Evolutionary conservation across 148 eudicot genomes (phyloP), one percentile per base, ranked within the genome.

Genomic region (Agrostemma githago): DNA sequence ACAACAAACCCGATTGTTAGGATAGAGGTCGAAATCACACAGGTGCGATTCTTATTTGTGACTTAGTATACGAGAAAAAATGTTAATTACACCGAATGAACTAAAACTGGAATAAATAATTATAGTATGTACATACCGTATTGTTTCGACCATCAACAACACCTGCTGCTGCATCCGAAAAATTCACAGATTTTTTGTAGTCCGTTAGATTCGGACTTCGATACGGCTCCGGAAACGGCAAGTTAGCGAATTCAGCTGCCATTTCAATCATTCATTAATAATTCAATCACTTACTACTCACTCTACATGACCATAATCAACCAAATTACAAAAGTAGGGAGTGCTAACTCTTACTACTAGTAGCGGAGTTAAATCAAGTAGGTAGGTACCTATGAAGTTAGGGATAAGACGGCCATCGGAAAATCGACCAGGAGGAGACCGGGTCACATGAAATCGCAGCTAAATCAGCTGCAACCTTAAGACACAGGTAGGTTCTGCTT

Each of bases 111-210:
- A 39, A 64, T 64, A 10, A 64, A 37, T 34, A 17, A 8, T 68
- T 19, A 3, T n/a, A n/a, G n/a, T n/a, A n/a, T n/a, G n/a, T 58
- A 74, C 78, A 26, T 79, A 88, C 92, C 44, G 75, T 56, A 42
- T 82, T 84, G 43, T 71, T 86, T 60, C 80, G 81, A 39, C 86
- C 83, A 21, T 81, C 82, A 57, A 74, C 62, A 53, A 81, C 85
- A 72, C 90, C 84, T 10, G 90, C 90, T 42, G 85, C 89, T 5
- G 87, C 89, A 8, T 86, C 81, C 26, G 93, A 90, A 79, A 87
- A 89, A 72, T 84, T 84, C 15, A 76, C 72, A 4, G 90, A 90
- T 16, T 75, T 63, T 3, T 62, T 16, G 78, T 37, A 83, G 39
- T 83, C 68, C 2, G 69, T 21, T 5, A 77, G 69, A 16, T 80